These are phyloP conservation scores for Zostera marina DNA, from an alignment of 116 monocot species.

Conservation along the genomic window DNA sequence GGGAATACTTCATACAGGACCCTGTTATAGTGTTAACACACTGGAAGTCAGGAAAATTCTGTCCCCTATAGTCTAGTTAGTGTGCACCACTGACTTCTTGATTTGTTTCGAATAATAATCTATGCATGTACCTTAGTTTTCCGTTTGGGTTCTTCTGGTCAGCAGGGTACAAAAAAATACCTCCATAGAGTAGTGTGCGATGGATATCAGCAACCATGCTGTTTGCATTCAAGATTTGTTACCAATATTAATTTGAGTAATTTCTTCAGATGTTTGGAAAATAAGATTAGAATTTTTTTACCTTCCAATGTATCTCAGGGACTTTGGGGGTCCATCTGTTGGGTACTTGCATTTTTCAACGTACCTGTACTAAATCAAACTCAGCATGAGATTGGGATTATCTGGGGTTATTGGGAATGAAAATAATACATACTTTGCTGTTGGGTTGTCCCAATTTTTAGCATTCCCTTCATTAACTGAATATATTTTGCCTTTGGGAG, in stretches of 20 bases:
- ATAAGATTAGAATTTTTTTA: conserved; percentile 4
- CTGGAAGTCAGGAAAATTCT: too few species aligned
- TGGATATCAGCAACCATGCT: conserved; percentile 99
- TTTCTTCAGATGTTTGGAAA: too few species aligned
- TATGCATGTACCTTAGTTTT: conserved; percentile 51
- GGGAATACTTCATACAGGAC: conserved; percentile 97
- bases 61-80: too few species aligned
- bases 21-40: too few species aligned
- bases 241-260: not conserved
- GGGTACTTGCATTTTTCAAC: conserved; percentile 95
- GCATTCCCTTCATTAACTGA: conserved; percentile 99
- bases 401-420: not conserved
- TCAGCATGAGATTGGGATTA: not conserved
- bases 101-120: not conserved
- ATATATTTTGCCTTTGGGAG: conserved; percentile 90
- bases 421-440: conserved; percentile 41
- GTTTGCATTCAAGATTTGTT: conserved; percentile 1
- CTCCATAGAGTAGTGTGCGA: conserved; percentile 92
- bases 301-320: conserved; percentile 97
- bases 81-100: too few species aligned
- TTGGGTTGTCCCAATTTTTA: conserved; percentile 82
- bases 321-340: conserved; percentile 67
- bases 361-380: conserved; percentile 24
- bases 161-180: conserved; percentile 85
- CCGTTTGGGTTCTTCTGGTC: conserved; percentile 93